phyloP scores from a whole-genome alignment of 257 asterid species.

The Lithospermum erythrorhizon region DNA sequence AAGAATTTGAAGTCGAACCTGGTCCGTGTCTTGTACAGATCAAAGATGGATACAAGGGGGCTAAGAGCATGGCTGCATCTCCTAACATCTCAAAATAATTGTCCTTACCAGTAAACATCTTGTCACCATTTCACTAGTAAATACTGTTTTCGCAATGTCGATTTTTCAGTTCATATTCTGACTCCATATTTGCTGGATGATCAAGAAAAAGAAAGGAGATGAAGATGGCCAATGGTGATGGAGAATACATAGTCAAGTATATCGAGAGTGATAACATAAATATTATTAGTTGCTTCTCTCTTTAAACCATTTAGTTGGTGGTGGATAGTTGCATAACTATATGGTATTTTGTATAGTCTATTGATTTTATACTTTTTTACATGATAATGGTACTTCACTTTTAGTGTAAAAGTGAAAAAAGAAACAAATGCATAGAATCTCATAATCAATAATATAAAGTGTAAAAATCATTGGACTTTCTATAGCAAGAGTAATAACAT shows the following conservation, averaged over 20 bases:
- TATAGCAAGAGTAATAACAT: too few relatives aligned
- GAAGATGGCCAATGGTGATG: not conserved
- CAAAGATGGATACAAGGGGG: not conserved
- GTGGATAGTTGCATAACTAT: not conserved
- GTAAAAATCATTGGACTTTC: too few relatives aligned
- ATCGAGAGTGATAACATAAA: not conserved
- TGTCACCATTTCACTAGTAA: too few relatives aligned
- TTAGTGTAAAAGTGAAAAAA: too few relatives aligned
- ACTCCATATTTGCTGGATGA: not conserved
- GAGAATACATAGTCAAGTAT: too few relatives aligned
- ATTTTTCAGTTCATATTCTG: not conserved
- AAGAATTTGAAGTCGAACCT: conserved; percentile 29
- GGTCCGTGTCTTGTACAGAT: conserved; percentile 30
- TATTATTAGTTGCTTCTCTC: not conserved
- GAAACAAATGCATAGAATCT: too few relatives aligned
- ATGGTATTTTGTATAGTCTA: too few relatives aligned
- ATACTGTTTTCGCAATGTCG: too few relatives aligned
- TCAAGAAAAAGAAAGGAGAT: not conserved
- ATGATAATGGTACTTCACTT: too few relatives aligned
- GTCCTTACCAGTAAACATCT: not conserved
- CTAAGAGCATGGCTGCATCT: not conserved
- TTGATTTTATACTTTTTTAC: too few relatives aligned
- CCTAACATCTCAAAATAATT: not conserved
- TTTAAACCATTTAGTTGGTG: not conserved
- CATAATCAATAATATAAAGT: too few relatives aligned